phyloP scores from a whole-genome alignment of 2,329 filamentous ascomycete genomes.

The Hypoxylon sp. region DNA sequence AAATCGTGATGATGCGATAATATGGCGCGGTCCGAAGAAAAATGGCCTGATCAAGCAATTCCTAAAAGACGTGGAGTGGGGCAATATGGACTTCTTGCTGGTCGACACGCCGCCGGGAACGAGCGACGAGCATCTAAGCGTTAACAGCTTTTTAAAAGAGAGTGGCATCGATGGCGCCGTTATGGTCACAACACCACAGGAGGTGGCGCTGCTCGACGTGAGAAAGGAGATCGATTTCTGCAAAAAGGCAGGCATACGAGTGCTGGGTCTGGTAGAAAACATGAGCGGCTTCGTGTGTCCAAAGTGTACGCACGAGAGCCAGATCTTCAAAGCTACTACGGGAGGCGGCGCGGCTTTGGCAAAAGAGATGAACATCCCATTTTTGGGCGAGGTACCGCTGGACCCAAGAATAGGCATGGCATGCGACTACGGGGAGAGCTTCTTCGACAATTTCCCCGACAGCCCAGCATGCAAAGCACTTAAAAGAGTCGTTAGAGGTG shows the following conservation, averaged over 20 bases:
- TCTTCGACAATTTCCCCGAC: conserved; percentile 92
- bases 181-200: conserved; percentile 93
- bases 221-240: conserved; percentile 99
- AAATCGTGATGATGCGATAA: conserved; percentile 92
- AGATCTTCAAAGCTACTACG: conserved; percentile 93
- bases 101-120: conserved; percentile 97
- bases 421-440: conserved; percentile 97
- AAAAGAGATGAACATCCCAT: conserved; percentile 87
- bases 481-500: conserved; percentile 79
- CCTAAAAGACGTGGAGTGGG: conserved; percentile 97
- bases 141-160: conserved; percentile 91
- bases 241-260: conserved; percentile 88
- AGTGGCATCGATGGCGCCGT: conserved; percentile 94
- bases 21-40: conserved; percentile 98
- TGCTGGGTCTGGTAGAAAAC: conserved; percentile 94
- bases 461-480: conserved; percentile 90
- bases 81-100: conserved; percentile 90
- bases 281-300: conserved; percentile 98
- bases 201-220: conserved; percentile 91
- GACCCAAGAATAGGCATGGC: conserved; percentile 96
- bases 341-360: conserved; percentile 86
- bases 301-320: conserved; percentile 82
- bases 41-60: conserved; percentile 99
- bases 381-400: conserved; percentile 88
- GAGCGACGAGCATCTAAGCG: conserved; percentile 92